Percentiles rank a stretch among this genome's conserved stretches.
Conservation (phyloP, 2,329 filamentous ascomycete species). For the Calycina herbarum region DNA sequence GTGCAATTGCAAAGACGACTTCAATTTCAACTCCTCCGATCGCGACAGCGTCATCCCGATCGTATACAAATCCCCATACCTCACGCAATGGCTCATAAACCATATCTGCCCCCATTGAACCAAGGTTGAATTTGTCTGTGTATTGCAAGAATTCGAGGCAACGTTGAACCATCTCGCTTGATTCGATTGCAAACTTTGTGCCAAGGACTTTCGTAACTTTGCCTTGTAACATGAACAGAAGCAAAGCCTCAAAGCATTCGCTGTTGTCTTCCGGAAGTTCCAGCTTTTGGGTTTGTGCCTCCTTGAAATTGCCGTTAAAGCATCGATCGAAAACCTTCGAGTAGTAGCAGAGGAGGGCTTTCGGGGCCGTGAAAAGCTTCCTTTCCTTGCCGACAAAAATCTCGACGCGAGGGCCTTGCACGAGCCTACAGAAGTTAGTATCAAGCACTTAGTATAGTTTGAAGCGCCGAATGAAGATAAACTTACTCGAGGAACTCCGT, state of each 20-base stretch:
- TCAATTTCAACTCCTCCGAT: neutral
- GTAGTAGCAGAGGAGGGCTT: constrained; percentile 18
- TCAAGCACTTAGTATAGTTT: neutral
- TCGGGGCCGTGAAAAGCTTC: constrained; percentile 10
- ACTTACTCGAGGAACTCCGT: neutral
- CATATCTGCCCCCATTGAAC: neutral
- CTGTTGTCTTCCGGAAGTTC: neutral
- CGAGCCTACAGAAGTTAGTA: neutral
- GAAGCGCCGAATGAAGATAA: neutral
- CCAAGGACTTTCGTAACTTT: too few relatives aligned
- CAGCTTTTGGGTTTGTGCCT: constrained; percentile 3
- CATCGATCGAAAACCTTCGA: constrained; percentile 20
- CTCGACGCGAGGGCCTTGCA: neutral
- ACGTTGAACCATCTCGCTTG: neutral
- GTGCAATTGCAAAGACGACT: neutral
- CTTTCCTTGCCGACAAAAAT: neutral
- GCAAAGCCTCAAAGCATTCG: neutral
- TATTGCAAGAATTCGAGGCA: neutral
- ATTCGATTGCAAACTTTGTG: neutral
- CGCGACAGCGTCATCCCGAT: neutral
- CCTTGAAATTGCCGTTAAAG: constrained; percentile 17
- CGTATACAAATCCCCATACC: neutral
- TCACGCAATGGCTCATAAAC: neutral
- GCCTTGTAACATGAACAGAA: neutral
- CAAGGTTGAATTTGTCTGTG: neutral